Evolutionary conservation across 1,284 basidiomycete species (phyloP), one percentile per base, ranked within the genome.

Genomic region (Ganoderma boninense): DNA sequence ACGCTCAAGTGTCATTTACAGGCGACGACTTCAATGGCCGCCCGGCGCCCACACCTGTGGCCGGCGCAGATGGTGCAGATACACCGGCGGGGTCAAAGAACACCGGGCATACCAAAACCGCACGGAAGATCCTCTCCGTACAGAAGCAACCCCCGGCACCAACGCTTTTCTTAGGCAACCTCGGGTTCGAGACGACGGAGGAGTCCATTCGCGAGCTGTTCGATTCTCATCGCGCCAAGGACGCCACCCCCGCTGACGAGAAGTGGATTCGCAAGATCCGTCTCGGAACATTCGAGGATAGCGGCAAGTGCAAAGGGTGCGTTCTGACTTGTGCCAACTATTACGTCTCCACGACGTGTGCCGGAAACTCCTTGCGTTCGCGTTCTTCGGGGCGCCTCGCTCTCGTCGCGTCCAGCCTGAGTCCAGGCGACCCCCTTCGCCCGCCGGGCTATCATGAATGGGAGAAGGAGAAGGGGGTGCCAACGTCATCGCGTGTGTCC

Each of bases 231-330:
- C 84, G 86, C 69, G 65, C 80, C 76, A 80, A 75, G 66, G 61
- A 65, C 52, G 79, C 75, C 54, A 79, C 75, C 54, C 81, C 79
- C 52, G 72, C 73, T 42, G 80, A 75, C 11, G 78, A 77, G 18
- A 80, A 79, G 65, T 97, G 96, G 81, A 91, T 99, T 82, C 89
- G 95, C 72, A 97, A 97, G 80, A 86, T 99, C 38, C 90, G 97
- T 4, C 87, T 99, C 87, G 97, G 96, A 1, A 97, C 96, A 20
- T 99, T 99, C 75, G 96, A 99, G 80, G 97, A 99, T 80, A 94
- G 89, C 66, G 96, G 96, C 7, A 85, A 92, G 72, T 99, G 97
- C 83, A 99, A 99, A 87, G 97, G 97, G 95, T 98, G 79, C 73
- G 87, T 81, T 32, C 52, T 20, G 38, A 16, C 42, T 81, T 32